Base-by-base conservation (phyloP, 441 rosid species). In the Pelargonium fulgidum region DNA sequence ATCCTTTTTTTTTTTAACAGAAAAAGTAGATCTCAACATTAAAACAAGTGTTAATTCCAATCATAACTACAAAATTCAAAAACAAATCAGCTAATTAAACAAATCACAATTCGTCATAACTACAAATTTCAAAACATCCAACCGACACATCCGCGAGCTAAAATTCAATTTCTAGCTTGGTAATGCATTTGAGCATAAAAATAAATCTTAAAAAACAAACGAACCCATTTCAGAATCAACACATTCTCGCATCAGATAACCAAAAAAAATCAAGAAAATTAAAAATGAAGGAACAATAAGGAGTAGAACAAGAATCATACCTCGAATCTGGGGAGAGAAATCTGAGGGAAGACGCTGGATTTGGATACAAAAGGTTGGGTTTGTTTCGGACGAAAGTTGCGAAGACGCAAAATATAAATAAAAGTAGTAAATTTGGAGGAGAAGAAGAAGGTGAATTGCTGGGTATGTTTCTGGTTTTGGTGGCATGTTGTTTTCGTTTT, bases 171-270 rank as follows among this genome's bases (percentile, higher is more conserved):
- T 62, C 41, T 17, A 59, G 44, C 16, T 64, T 16, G 42, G 56
- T 72, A 74, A 75, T 62, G 79, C 79, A 80, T 50, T 67, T 13
- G 48, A 19, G 48, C 64, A 48, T 47, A 12, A 65, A 75, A 42
- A 67, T 17, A 50, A 16, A 54, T 16, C 61, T 17, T 3, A 10
- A 56, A 76, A 68, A 59, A 41, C 12, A 66, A 63, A 26, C 52
- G 5, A 62, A 70, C 45, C 70, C 59, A 65, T 13, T 62, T 62
- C n/a, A 63, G 48, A 70, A n/a, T 66, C 61, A 54, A 20, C 68
- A 56, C 11, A 66, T 48, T 69, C 42, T 41, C 6, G 26, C 4
- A 56, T 4, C 66, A 68, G 2, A 58, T 17, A 29, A 1, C 24
- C 2, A 8, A 67, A 69, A 14, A 22, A 8, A 3, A 17, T 54